Conservation (phyloP, 768 basidiomycete genomes). For the Termitomyces sp. region DNA sequence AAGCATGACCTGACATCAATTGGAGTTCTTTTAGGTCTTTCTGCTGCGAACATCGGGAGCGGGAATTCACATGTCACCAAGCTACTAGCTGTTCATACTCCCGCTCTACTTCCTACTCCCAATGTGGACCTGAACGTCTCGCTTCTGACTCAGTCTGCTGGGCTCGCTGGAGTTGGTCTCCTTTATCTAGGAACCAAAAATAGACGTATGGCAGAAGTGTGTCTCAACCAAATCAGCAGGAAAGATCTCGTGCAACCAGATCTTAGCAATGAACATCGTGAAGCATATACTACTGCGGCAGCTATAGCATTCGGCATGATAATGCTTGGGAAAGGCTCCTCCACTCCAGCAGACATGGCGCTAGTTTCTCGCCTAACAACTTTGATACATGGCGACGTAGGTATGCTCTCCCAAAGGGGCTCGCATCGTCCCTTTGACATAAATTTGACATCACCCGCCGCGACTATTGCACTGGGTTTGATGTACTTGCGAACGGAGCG, state of each 20-base stretch:
- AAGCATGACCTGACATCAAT: conserved; percentile 96
- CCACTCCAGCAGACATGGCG: conserved; percentile 70
- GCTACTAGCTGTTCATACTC: conserved; percentile 87
- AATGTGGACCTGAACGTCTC: conserved; percentile 87
- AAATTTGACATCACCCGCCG: conserved; percentile 88
- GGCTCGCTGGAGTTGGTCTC: conserved; percentile 82
- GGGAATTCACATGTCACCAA: conserved; percentile 87
- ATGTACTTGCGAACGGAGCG: conserved; percentile 90
- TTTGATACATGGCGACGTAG: conserved; percentile 73
- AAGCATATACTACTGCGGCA: conserved; percentile 86
- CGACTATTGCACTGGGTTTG: conserved; percentile 82
- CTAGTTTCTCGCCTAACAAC: conserved; percentile 63
- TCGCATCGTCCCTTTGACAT: conserved; percentile 60
- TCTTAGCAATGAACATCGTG: conserved; percentile 82
- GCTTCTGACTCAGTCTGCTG: conserved; percentile 85
- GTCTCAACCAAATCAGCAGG: conserved; percentile 78
- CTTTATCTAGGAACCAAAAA: conserved; percentile 87
- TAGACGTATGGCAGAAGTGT: conserved; percentile 88
- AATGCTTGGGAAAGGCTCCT: conserved; percentile 85
- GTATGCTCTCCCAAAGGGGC: conserved; percentile 30
- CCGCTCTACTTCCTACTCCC: conserved; percentile 84
- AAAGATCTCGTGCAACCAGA: conserved; percentile 77
- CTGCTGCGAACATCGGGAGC: conserved; percentile 84
- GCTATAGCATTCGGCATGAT: conserved; percentile 94
- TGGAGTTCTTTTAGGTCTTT: conserved; percentile 88